phyloP scores from a whole-genome alignment of 495 filamentous ascomycete genomes.

The Hypomontagnella monticulosa region DNA sequence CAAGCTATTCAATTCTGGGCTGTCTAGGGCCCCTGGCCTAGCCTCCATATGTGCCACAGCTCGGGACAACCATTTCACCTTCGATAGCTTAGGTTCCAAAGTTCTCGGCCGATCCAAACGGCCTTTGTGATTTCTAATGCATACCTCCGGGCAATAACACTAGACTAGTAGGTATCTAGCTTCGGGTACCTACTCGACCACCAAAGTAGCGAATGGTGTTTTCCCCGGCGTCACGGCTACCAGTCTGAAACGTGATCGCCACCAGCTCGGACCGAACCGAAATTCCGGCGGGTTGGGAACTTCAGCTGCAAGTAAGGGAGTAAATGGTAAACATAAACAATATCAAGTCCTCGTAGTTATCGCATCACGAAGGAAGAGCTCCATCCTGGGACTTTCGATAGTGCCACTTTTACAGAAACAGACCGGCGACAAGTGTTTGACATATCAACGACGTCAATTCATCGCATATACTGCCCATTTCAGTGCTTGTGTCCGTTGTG shows the following conservation, averaged over 20 bases:
- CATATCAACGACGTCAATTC: neutral
- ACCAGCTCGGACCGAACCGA: constrained; percentile 35
- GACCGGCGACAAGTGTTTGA: too few relatives aligned
- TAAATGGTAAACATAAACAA: constrained; percentile 1
- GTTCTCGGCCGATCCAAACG: too few relatives aligned
- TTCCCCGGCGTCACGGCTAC: neutral
- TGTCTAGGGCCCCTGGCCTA: too few relatives aligned
- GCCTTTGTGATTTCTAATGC: too few relatives aligned
- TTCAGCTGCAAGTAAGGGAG: neutral
- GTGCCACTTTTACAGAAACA: neutral
- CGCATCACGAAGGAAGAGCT: constrained; percentile 18
- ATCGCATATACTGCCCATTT: neutral
- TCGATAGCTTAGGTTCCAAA: too few relatives aligned
- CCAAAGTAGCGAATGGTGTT: neutral
- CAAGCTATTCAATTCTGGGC: too few relatives aligned
- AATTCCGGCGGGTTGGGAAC: constrained; percentile 30
- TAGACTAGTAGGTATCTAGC: too few relatives aligned
- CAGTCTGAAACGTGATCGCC: constrained; percentile 20
- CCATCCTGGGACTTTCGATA: constrained; percentile 27
- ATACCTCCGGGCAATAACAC: too few relatives aligned
- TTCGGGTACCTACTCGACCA: neutral
- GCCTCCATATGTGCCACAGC: too few relatives aligned
- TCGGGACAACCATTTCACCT: too few relatives aligned
- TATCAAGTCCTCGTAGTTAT: constrained; percentile 1
- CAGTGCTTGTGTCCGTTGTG: too few relatives aligned